Base-by-base conservation (phyloP, 148 eudicot genomes). In the Rhododendron kiyosumense region DNA sequence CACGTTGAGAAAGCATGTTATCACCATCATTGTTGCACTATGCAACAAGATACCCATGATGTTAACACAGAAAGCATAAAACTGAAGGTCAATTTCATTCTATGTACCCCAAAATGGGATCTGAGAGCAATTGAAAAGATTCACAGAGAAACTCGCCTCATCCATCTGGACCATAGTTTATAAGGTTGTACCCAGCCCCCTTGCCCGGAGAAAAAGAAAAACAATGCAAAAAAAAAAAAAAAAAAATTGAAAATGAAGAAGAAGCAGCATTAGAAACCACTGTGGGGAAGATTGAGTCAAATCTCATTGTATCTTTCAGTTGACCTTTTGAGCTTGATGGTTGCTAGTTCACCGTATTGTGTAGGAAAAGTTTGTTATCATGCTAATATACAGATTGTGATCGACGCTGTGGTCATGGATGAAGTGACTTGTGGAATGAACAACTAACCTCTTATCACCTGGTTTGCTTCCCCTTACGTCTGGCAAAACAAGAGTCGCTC, bases 401-500 rank as follows among this genome's bases (percentile, higher is more conserved):
- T 57, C 10, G 24, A 59, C 7, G 10, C 57, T 34, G 73, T 65
- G 32, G 32, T 18, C 30, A 65, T n/a, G 2, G n/a, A 30, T 32
- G 71, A 82, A 18, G 65, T 73, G 43, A 8, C 48, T 49, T 28
- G 24, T 46, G 48, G 85, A 41, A 26, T 9, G 73, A 32, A n/a
- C 30, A 65, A 91, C 91, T 87, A 69, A 97, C 98, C 93, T 94
- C 87, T 90, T 92, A 84, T 97, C 98, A 74, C 98, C 98, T 46
- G 96, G 94, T 81, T 87, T 89, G 91, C 91, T 92, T 91, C 99
- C 99, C 88, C 99, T 92, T 78, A 96, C 92, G 86, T 96, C 98
- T 67, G 99, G 99, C 89, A 96, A 88, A 65, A 96, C 96, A 89
- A 96, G 97, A 87, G 97, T 95, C 81, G 98, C 99, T 86, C 97